These are phyloP conservation scores for Mortierella sp. DNA, from an alignment of 371 early-diverging fungal species.

Conservation along the genomic window DNA sequence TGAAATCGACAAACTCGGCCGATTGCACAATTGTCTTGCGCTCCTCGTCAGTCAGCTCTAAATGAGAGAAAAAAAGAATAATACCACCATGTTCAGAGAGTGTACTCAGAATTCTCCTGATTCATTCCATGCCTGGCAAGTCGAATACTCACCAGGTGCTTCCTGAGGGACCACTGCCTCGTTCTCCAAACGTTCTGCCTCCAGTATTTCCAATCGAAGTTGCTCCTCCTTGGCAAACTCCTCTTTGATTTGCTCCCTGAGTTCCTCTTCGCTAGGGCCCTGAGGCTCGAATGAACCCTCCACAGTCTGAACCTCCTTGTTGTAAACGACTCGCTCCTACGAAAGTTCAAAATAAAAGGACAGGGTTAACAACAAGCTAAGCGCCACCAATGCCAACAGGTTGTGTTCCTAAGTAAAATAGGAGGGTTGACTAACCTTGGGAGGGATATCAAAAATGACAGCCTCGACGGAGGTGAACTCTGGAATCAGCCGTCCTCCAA, in stretches of 20 bases:
- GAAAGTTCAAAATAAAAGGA: background rate
- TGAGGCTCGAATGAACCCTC: constrained; percentile 71
- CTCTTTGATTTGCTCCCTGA: constrained; percentile 70
- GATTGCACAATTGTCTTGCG: constrained; percentile 77
- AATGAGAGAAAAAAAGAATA: background rate
- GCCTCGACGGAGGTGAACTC: constrained; percentile 77
- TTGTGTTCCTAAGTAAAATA: background rate
- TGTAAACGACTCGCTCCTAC: constrained; percentile 90
- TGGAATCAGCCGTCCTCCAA: constrained; percentile 57
- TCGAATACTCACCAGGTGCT: constrained; percentile 25
- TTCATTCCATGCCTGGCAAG: constrained; percentile 14
- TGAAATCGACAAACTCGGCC: constrained; percentile 85
- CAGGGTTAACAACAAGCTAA: background rate
- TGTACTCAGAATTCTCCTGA: background rate
- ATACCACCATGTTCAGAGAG: background rate
- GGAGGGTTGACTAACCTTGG: constrained; percentile 68
- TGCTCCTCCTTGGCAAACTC: constrained; percentile 74
- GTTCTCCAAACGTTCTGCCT: constrained; percentile 70
- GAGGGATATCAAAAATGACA: constrained; percentile 86
- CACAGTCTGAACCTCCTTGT: constrained; percentile 91
- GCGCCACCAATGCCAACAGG: background rate
- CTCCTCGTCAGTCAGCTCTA: constrained; percentile 90
- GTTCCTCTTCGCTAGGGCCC: constrained; percentile 75
- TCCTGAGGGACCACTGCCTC: constrained; percentile 61
- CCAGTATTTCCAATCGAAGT: constrained; percentile 67